These are phyloP conservation scores for Leptographium procerum DNA, from an alignment of 2,329 filamentous ascomycete species.

Conservation along the genomic window DNA sequence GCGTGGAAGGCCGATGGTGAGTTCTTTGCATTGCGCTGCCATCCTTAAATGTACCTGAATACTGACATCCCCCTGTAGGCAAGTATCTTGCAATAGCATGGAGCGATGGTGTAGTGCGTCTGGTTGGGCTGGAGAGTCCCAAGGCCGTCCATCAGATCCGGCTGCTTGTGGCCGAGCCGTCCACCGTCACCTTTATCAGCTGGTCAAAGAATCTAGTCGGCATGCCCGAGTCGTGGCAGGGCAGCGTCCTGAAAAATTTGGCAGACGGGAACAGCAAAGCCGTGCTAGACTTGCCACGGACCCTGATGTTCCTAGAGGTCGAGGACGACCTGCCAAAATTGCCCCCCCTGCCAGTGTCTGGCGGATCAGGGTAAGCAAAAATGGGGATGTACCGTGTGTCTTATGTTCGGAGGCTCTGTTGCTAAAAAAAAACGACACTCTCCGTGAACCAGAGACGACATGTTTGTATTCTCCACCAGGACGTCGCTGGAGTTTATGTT, in stretches of 20 bases:
- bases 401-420: not conserved
- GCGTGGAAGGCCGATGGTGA: constrained; percentile 60
- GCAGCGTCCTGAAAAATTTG: constrained; percentile 18
- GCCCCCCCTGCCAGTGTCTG: constrained; percentile 55
- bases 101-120: constrained; percentile 66
- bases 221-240: constrained; percentile 19
- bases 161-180: constrained; percentile 32
- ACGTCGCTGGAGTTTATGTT: constrained; percentile 61
- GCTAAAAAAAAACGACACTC: not conserved
- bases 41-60: not conserved
- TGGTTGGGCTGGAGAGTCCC: constrained; percentile 69
- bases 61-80: constrained; percentile 29
- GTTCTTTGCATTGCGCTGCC: constrained; percentile 13
- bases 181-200: constrained; percentile 38
- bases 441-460: constrained; percentile 38
- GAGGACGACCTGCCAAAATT: constrained; percentile 67
- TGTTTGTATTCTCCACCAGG: constrained; percentile 56
- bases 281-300: constrained; percentile 51
- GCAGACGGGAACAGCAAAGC: constrained; percentile 17
- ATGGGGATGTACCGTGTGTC: no score
- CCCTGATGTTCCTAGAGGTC: constrained; percentile 64
- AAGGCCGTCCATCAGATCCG: constrained; percentile 67
- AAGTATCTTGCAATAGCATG: constrained; percentile 74
- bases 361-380: constrained; percentile 45
- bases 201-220: constrained; percentile 37